phyloP scores from a whole-genome alignment of 1,284 basidiomycete species.

The Pseudozyma hubeiensis region DNA sequence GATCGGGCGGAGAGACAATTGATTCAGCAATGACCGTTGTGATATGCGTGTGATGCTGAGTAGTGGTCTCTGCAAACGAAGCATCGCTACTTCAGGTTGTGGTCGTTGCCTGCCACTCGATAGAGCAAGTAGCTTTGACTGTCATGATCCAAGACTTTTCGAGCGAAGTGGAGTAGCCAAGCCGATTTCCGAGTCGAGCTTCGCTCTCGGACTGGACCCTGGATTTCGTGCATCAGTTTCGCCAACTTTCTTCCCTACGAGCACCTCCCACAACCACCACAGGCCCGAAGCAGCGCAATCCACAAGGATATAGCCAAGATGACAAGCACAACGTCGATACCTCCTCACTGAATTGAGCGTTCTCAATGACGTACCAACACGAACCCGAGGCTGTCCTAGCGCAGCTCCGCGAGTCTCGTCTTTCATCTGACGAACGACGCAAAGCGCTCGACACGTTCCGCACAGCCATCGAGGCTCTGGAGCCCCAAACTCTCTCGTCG shows the following conservation, averaged over 20 bases:
- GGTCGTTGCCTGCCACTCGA: neutral
- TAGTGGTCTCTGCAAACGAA: conserved; percentile 1
- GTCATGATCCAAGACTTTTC: neutral
- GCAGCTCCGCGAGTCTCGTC: conserved; percentile 31
- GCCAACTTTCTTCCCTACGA: no score
- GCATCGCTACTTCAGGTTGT: conserved; percentile 6
- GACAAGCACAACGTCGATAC: neutral
- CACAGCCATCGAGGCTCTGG: neutral
- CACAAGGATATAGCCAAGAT: neutral
- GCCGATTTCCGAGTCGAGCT: conserved; percentile 5
- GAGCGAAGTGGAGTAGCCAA: conserved; percentile 13
- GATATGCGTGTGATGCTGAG: neutral
- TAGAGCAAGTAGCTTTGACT: neutral
- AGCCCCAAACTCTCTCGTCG: neutral
- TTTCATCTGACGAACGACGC: conserved; percentile 28
- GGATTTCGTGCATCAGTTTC: neutral
- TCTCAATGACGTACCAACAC: neutral
- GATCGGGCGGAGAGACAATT: neutral
- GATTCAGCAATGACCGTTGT: neutral
- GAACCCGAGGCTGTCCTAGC: conserved; percentile 8
- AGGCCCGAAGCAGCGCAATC: neutral
- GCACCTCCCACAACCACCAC: no score
- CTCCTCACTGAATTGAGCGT: no score
- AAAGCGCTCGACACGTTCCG: conserved; percentile 19
- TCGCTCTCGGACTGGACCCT: conserved; percentile 6